phyloP scores from a whole-genome alignment of 805 yeast genomes.

The Trichomonascus vanleenenianus region DNA sequence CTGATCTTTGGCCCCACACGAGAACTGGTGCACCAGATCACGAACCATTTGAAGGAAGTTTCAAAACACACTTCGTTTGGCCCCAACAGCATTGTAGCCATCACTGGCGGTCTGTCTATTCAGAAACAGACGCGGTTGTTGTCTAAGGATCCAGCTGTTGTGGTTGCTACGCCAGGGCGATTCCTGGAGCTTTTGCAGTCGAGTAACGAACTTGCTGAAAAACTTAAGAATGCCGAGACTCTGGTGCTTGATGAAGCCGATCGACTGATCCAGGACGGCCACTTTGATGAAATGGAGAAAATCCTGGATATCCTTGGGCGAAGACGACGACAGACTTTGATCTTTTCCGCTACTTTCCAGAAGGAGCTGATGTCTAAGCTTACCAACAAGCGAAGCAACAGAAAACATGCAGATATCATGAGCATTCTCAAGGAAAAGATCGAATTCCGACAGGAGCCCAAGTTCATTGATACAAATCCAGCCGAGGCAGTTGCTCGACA shows the following conservation, averaged over 20 bases:
- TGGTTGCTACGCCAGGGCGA: conserved; percentile 96
- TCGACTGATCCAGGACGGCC: conserved; percentile 89
- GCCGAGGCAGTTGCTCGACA: conserved; percentile 66
- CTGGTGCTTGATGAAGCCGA: conserved; percentile 93
- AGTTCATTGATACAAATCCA: conserved; percentile 79
- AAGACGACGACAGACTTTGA: conserved; percentile 70
- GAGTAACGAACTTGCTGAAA: conserved; percentile 32
- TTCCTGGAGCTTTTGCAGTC: conserved; percentile 59
- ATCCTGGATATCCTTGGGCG: conserved; percentile 57
- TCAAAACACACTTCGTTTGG: conserved; percentile 43
- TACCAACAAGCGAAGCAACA: conserved; percentile 29
- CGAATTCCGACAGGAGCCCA: conserved; percentile 61
- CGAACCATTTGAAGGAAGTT: conserved; percentile 54
- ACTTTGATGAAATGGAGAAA: conserved; percentile 84
- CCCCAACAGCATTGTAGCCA: conserved; percentile 53
- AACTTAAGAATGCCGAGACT: conserved; percentile 38
- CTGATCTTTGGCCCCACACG: conserved; percentile 90
- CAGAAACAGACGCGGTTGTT: conserved; percentile 86
- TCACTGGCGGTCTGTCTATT: conserved; percentile 93
- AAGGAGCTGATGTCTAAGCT: conserved; percentile 74
- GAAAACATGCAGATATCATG: conserved; percentile 45
- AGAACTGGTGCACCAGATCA: conserved; percentile 92
- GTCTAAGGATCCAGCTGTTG: conserved; percentile 57
- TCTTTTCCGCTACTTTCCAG: conserved; percentile 93
- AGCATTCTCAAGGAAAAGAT: conserved; percentile 60